Conservation (phyloP, 164 flowering plant species). For the Akebia trifoliata region DNA sequence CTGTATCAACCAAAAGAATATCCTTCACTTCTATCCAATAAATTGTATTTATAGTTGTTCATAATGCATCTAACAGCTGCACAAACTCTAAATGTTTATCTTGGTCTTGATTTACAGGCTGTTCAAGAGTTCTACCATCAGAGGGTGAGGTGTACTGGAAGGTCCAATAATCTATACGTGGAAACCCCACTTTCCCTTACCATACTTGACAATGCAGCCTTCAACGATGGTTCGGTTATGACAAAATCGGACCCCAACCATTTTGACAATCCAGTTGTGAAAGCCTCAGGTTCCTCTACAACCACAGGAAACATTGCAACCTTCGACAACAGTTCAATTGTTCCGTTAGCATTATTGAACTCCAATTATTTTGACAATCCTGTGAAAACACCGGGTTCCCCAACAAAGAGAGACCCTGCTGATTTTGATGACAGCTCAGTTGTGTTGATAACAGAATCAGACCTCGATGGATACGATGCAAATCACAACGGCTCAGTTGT, state of each 20-base stretch:
- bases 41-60: too few species aligned
- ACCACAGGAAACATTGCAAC: not conserved
- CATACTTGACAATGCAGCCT: not conserved
- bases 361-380: too few species aligned
- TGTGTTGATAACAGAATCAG: constrained; percentile 64
- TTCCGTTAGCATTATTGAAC: constrained; percentile 63
- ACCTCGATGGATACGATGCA: constrained; percentile 68
- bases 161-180: not conserved
- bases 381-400: constrained; percentile 10
- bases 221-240: not conserved
- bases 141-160: constrained; percentile 26
- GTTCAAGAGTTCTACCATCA: constrained; percentile 55
- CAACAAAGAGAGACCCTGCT: constrained; percentile 18
- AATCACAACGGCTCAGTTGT: constrained; percentile 21
- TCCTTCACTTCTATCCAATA: too few species aligned
- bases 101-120: constrained; percentile 42
- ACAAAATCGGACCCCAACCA: constrained; percentile 1
- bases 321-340: constrained; percentile 68
- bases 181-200: not conserved
- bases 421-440: constrained; percentile 67
- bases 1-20: too few species aligned
- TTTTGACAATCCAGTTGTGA: constrained; percentile 1
- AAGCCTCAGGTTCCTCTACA: not conserved
- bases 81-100: not conserved
- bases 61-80: too few species aligned